Evolutionary conservation across 73 alveolate genomes (phyloP).

Genomic region (Paraurostyla sp.): DNA sequence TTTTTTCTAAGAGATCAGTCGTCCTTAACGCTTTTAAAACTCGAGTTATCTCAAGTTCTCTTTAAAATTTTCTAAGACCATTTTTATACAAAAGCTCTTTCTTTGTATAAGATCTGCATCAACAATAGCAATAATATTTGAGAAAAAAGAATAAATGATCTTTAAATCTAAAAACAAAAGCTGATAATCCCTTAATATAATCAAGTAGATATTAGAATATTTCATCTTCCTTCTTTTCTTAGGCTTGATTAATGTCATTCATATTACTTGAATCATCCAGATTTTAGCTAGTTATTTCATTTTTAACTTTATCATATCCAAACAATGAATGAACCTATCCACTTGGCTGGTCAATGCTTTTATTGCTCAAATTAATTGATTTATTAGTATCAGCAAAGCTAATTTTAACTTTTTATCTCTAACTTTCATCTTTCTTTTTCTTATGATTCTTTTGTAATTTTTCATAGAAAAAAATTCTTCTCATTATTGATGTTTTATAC

Average conservation of each 20-base stretch:
- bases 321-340: not conserved
- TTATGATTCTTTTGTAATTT: not conserved
- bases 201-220: not conserved
- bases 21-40: slow-evolving; percentile 12
- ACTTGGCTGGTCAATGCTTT: not conserved
- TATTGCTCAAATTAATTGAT: not conserved
- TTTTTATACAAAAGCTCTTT: not conserved
- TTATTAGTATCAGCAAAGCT: not conserved
- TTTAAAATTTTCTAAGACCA: not conserved
- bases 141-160: not conserved
- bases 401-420: not conserved
- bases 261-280: not conserved
- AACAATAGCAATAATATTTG: not conserved
- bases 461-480: slow-evolving; percentile 6
- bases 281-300: not conserved
- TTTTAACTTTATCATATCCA: not conserved
- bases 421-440: not conserved
- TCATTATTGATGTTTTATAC: slow-evolving; percentile 13
- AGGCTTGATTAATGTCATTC: not conserved
- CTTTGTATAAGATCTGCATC: not conserved
- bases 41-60: slow-evolving; percentile 17
- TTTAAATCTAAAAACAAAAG: not conserved
- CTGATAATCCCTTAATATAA: not conserved
- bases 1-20: slow-evolving; percentile 19
- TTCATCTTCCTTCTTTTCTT: not conserved